Base-by-base conservation (phyloP, 2,329 filamentous ascomycete genomes). In the Orbilia blumenaviensis region DNA sequence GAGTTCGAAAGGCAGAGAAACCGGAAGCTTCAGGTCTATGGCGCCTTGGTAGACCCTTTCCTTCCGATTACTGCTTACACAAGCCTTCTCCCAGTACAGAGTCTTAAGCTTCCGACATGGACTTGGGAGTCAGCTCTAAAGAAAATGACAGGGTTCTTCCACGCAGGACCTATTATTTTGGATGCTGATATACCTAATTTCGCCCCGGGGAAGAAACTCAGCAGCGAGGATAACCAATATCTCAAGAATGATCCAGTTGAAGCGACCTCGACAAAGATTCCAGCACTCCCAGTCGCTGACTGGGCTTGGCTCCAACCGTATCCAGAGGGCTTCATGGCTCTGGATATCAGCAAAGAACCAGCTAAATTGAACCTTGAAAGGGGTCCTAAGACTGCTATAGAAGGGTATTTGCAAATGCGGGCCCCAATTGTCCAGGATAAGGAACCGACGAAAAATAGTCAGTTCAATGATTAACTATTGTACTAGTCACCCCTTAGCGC, bases 121-220 rank as follows among this genome's bases (percentile, higher is more conserved):
- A 83, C 82, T 0, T 82, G 81, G 81, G 80, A 85, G 66, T 25
- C 50, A 0, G 83, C 83, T 3, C 72, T 85, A 77, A 72, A 80
- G 9, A 80, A 67, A 1, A 85, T 85, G 81, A 83, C 81, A 0
- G 83, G 83, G 0, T 85, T 85, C 61, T 84, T 84, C 77, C 82
- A 83, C 54, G 62, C 80, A 0, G 84, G 84, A 0, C 84, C 83
- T 9, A 14, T 83, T 27, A 77, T 81, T 0, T 42, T 83, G 5
- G 78, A 80, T 1, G 36, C 34, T 0, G 78, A 81, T 8, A 77
- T 82, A 5, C 78, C 78, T 1, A 16, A n/a, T 0, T 75, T 38
- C 21, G 36, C 52, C 4, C 18, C 6, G 16, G 27, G 41, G 14
- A 56, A 66, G 7, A 46, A 58, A 32, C 18, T 73, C 27, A 50